Evolutionary conservation across 2,329 filamentous ascomycete genomes (phyloP).

Genomic region (Colletotrichum plurivorum): DNA sequence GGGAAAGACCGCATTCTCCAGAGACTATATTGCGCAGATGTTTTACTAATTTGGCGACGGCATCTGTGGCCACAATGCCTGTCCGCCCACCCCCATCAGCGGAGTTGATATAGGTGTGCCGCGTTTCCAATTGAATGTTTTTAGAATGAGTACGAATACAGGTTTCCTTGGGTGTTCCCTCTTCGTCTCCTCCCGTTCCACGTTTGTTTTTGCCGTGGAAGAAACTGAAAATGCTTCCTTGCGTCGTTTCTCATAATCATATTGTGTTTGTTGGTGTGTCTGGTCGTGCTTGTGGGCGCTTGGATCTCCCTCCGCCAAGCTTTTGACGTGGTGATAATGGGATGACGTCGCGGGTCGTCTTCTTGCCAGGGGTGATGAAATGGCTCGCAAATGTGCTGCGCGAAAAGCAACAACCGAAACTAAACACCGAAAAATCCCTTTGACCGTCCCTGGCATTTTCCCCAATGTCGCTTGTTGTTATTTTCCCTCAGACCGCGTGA

Average conservation of each 20-base stretch:
- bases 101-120: constrained; percentile 30
- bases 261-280: not conserved
- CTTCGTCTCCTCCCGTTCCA: not conserved
- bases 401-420: not conserved
- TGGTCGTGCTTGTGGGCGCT: not conserved
- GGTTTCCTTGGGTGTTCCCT: constrained; percentile 9
- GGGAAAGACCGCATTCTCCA: not conserved
- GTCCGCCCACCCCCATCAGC: constrained; percentile 4
- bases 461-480: no score
- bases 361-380: not conserved
- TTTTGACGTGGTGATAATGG: constrained; percentile 14
- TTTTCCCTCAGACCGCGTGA: no score
- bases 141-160: constrained; percentile 36
- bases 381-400: not conserved
- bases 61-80: constrained; percentile 24
- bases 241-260: not conserved
- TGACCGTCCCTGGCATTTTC: not conserved
- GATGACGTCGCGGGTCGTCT: constrained; percentile 15
- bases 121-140: constrained; percentile 22
- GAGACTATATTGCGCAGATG: constrained; percentile 1
- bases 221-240: no score
- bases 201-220: no score
- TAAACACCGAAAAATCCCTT: not conserved
- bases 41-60: constrained; percentile 25
- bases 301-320: constrained; percentile 14